phyloP scores from a whole-genome alignment of 331 rosid species.

The Pyracantha coccinea region DNA sequence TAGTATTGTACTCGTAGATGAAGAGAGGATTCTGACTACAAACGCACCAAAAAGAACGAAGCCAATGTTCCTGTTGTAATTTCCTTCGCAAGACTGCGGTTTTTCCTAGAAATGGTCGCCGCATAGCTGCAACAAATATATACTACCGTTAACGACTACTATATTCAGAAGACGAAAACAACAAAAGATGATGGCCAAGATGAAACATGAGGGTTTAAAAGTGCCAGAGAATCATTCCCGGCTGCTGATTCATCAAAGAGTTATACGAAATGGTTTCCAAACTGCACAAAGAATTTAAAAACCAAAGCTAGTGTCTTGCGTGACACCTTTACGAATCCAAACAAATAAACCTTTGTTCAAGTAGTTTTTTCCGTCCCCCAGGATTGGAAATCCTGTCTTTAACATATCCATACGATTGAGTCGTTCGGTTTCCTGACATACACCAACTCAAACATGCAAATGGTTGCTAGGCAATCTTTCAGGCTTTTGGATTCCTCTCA shows the following conservation, averaged over 20 bases:
- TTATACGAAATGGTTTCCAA: background rate
- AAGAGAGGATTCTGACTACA: background rate
- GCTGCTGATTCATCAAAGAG: background rate
- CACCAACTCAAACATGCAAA: background rate
- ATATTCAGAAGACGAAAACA: background rate
- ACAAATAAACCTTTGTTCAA: background rate
- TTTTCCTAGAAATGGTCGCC: slow-evolving; percentile 83
- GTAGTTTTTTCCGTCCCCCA: too few species aligned
- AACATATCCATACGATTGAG: background rate
- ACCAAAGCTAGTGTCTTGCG: background rate
- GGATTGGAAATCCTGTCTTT: too few species aligned
- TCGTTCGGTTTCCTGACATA: too few species aligned
- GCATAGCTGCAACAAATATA: slow-evolving; percentile 59
- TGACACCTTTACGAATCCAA: background rate
- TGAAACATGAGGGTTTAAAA: background rate
- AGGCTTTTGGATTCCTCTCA: background rate
- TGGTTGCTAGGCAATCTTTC: background rate
- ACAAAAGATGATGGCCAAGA: background rate
- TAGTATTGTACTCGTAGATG: background rate
- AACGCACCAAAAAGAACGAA: slow-evolving; percentile 81
- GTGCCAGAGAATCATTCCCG: background rate
- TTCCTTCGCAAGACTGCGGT: slow-evolving; percentile 76
- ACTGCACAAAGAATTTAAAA: background rate
- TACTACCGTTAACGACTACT: background rate
- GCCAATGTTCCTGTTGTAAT: slow-evolving; percentile 77